Percentiles rank a stretch among this genome's conserved stretches.
Conservation (phyloP, 2,329 filamentous ascomycete genomes). For the Dactylonectria macrodidyma region DNA sequence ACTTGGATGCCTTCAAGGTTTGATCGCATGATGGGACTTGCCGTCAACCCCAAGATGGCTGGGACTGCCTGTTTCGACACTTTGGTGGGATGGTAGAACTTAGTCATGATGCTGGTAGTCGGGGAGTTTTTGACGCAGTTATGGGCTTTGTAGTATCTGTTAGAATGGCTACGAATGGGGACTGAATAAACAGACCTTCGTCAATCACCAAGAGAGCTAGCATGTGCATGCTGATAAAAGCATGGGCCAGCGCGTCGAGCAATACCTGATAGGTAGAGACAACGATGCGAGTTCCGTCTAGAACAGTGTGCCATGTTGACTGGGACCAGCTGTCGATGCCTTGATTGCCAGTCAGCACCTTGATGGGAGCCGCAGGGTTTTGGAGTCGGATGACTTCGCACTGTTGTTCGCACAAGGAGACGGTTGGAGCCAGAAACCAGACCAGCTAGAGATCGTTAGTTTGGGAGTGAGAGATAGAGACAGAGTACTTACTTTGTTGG, state of each 20-base stretch:
- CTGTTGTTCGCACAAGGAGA: conserved; percentile 78
- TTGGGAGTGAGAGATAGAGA: neutral
- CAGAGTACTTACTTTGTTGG: conserved; percentile 71
- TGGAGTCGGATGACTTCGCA: conserved; percentile 71
- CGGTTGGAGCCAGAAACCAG: conserved; percentile 83
- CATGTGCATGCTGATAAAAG: conserved; percentile 76
- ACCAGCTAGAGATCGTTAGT: conserved; percentile 62
- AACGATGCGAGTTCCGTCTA: conserved; percentile 78
- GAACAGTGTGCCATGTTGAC: conserved; percentile 75
- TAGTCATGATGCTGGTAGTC: conserved; percentile 79
- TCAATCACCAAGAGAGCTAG: conserved; percentile 85
- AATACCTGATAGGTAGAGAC: conserved; percentile 85
- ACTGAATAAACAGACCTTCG: conserved; percentile 71
- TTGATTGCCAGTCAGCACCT: conserved; percentile 77
- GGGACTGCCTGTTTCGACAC: conserved; percentile 63
- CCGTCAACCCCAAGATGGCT: conserved; percentile 83
- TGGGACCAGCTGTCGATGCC: conserved; percentile 82
- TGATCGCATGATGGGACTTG: conserved; percentile 80
- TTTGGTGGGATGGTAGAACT: conserved; percentile 75
- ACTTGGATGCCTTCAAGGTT: conserved; percentile 67
- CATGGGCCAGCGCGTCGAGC: conserved; percentile 80
- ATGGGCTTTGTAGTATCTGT: conserved; percentile 70
- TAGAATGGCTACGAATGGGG: conserved; percentile 20
- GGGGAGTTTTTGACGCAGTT: conserved; percentile 77
- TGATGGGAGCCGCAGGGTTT: conserved; percentile 71